phyloP scores from a whole-genome alignment of 495 filamentous ascomycete genomes.

The Tuber magnatum region DNA sequence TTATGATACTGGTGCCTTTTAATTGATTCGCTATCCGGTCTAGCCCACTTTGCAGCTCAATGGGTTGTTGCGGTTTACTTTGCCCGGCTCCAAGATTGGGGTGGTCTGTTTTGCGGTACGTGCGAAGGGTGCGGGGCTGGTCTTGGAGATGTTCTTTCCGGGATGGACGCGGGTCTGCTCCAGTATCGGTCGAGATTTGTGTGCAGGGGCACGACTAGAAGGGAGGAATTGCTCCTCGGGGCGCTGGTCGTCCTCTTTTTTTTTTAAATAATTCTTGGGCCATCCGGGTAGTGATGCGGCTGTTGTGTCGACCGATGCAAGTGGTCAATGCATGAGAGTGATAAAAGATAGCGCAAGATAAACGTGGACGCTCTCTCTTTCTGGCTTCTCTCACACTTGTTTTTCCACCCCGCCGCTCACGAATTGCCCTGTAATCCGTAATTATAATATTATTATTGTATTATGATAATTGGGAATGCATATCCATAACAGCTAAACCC shows the following conservation, averaged over 20 bases:
- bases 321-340: background rate
- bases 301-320: background rate
- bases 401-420: background rate
- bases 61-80: too few species aligned
- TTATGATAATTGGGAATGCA: background rate
- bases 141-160: background rate
- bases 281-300: background rate
- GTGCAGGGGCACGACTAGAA: too few species aligned
- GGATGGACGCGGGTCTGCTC: background rate
- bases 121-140: too few species aligned
- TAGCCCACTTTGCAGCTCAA: too few species aligned
- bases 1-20: too few species aligned
- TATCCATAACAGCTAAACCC: background rate
- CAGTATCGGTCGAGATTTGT: background rate
- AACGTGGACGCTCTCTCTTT: too few species aligned
- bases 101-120: too few species aligned
- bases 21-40: too few species aligned
- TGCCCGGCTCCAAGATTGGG: too few species aligned
- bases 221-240: background rate
- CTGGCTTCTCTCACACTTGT: background rate
- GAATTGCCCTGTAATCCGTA: background rate
- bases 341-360: background rate
- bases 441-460: background rate
- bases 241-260: too few species aligned
- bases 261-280: background rate